Evolutionary conservation across 257 asterid genomes (phyloP), one percentile per base, ranked within the genome.

Genomic region (Nicotiana benthamiana): DNA sequence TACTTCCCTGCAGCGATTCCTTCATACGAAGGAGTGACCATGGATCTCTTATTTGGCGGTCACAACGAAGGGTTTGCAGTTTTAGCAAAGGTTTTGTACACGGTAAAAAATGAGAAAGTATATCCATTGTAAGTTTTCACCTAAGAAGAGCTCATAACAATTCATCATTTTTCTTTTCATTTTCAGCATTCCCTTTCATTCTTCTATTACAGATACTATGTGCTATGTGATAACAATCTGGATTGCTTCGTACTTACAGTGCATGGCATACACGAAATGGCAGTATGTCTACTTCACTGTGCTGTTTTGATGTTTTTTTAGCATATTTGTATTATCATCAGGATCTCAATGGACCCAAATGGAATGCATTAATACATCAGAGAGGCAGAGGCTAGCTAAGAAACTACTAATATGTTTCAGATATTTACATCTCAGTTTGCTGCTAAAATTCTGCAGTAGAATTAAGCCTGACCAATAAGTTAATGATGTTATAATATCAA

Each of bases 221-320:
- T 92, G 83, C 86, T 94, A 79, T 92, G 97, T 68, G 98, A 92
- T 85, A 84, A 96, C 75, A 90, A 87, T 81, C 93, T 90, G 88
- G 84, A 63, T 28, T 89, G 97, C 86, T 91, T 81, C 75, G 86
- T 91, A 52, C 84, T 94, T 36, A 86, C 97, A 22, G 93, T 90
- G 60, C 93, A 93, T 60, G 94, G 93, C 79, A 87, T 93, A 81
- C 86, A 80, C 20, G 85, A 83, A 75, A 93, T 91, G 60, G 94
- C 91, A 15, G 98, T 94, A 87, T 85, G 95, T 85, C 65, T n/a
- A 77, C 60, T 70, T 65, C 53, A 40, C 36, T 27, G 20, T 18
- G 46, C 8, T 75, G 60, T 57, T 60, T 27, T 17, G 17, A 53
- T 17, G 64, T 32, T 20, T 34, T 24, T 64, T n/a, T n/a, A n/a